Percentiles rank a stretch among this genome's conserved stretches.
These are phyloP conservation scores for Nakataea oryzae DNA, from an alignment of 2,329 filamentous ascomycete species.

Conservation along the genomic window DNA sequence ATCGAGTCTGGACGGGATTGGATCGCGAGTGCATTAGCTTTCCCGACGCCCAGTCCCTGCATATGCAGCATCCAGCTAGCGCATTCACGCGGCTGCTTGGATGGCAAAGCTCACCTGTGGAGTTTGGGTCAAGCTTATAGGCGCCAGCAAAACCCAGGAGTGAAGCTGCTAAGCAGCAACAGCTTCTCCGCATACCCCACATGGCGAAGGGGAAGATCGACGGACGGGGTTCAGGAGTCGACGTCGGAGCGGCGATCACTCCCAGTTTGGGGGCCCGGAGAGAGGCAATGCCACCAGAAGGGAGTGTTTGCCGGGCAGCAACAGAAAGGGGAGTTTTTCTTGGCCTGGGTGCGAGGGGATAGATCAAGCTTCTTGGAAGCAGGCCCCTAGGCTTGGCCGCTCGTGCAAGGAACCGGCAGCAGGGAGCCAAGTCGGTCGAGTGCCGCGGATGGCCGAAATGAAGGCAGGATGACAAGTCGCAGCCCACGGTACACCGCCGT, in stretches of 20 bases:
- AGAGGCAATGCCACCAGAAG: neutral
- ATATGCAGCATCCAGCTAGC: neutral
- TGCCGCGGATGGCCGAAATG: neutral
- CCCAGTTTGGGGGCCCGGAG: too few species aligned
- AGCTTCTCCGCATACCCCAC: neutral
- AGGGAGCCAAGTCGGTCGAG: neutral
- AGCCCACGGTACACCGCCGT: neutral
- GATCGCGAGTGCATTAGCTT: neutral
- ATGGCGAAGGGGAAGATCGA: neutral
- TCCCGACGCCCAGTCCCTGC: neutral
- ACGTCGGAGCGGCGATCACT: neutral
- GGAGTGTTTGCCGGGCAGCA: neutral
- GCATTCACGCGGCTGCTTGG: neutral
- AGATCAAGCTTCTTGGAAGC: neutral
- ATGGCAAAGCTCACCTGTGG: constrained; percentile 10
- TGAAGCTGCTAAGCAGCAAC: constrained; percentile 5
- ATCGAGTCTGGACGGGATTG: constrained; percentile 56
- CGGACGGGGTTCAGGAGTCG: neutral
- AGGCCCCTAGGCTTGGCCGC: neutral
- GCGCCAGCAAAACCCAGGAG: constrained; percentile 8
- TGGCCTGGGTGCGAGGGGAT: neutral
- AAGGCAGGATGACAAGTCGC: neutral
- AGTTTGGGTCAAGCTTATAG: constrained; percentile 13
- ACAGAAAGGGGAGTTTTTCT: neutral
- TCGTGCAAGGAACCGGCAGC: neutral